These are phyloP conservation scores for Magnolia kwangsiensis DNA, from an alignment of 164 flowering plant species.

Conservation along the genomic window DNA sequence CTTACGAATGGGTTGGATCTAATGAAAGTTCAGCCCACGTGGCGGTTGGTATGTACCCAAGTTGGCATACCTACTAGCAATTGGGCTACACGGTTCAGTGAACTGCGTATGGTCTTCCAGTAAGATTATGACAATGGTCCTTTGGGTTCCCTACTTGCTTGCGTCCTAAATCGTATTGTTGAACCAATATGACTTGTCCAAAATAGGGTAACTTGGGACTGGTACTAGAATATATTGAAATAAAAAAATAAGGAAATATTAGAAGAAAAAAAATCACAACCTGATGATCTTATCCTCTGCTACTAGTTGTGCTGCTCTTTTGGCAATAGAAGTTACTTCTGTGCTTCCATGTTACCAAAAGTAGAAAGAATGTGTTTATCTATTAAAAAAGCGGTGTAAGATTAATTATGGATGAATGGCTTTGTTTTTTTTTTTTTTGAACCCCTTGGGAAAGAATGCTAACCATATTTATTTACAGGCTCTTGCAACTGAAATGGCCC, in stretches of 20 bases:
- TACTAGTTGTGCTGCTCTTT: not conserved
- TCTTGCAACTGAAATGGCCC: constrained; percentile 82
- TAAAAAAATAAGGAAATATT: not conserved
- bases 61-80: not conserved
- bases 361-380: not conserved
- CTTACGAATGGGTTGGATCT: too few relatives aligned
- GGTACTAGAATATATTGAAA: not conserved
- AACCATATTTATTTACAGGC: constrained; percentile 38
- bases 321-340: not conserved
- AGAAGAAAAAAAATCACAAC: not conserved
- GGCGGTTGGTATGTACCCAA: not conserved
- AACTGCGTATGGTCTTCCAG: not conserved
- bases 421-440: too few relatives aligned
- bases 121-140: not conserved
- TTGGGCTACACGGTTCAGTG: not conserved
- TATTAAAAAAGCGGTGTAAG: not conserved
- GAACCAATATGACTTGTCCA: not conserved
- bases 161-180: too few relatives aligned
- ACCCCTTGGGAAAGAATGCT: not conserved
- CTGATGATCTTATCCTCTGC: not conserved
- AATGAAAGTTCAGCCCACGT: too few relatives aligned
- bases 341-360: not conserved
- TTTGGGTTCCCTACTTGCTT: too few relatives aligned
- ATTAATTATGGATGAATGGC: not conserved
- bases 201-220: not conserved